Base-by-base conservation (phyloP, 768 basidiomycete species). In the Terana coerulea region DNA sequence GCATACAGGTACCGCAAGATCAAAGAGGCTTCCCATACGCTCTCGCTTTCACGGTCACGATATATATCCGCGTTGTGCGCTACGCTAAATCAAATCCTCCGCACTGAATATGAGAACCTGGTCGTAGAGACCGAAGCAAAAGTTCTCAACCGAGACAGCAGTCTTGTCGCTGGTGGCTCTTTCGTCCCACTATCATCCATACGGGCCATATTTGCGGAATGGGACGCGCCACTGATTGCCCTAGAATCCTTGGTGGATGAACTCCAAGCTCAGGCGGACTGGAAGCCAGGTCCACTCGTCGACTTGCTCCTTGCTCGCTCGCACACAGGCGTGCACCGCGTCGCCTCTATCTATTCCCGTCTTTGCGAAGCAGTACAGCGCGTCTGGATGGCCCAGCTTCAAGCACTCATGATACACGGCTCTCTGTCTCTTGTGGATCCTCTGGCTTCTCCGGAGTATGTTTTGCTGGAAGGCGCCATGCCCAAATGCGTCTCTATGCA, bases 111-210 rank as follows among this genome's bases (percentile, higher is more conserved):
- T 60, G 89, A 91, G 61, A 72, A 74, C 21, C 75, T 91, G 9
- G 81, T 95, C 24, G 77, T 92, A 3, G 78, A 85, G 52, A 91
- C 88, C 0, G 92, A 95, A 64, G 80, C 83, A 19, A 89, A 83
- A 61, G 75, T 95, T 22, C 75, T 97, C 31, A 73, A 71, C 31
- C 81, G 86, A 40, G 91, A 95, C 63, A 74, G 85, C 12, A 77
- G 72, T 46, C 76, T 93, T 22, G 92, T 95, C 29, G 87, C 81
- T n/a, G 77, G 77, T 51, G 83, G 83, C 8, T 85, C 87, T 3
- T 93, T 88, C 63, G 91, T 97, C 4, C 92, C 93, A 3, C 72
- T 97, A 28, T 89, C 93, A 0, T 84, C 85, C 5, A 69, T 97
- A 53, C 81, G 88, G 47, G 89, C 94, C 10, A 81, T 78, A 15